Conservation (phyloP, 257 asterid species). For the Marsdenia floribunda region DNA sequence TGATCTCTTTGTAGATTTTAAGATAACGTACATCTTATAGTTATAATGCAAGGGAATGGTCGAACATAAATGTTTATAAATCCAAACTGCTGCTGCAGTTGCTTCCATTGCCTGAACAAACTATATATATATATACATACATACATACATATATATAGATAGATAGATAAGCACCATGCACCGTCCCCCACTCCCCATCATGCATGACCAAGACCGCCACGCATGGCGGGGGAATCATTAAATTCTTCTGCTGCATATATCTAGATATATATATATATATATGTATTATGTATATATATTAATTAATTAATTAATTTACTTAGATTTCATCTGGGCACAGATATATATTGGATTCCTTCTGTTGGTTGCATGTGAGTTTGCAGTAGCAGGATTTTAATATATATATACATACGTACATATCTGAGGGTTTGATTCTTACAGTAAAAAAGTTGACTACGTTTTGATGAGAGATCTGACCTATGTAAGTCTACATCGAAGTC, state of each 20-base stretch:
- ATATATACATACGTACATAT: too few species aligned
- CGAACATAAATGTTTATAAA: too few species aligned
- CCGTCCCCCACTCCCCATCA: too few species aligned
- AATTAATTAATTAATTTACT: not conserved
- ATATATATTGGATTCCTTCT: not conserved
- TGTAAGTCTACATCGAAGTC: not conserved
- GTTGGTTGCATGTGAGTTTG: conserved; percentile 7
- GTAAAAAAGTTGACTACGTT: not conserved
- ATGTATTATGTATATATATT: not conserved
- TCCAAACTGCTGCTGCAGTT: too few species aligned
- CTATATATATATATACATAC: too few species aligned
- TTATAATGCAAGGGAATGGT: too few species aligned
- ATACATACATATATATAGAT: too few species aligned
- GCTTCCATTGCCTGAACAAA: too few species aligned
- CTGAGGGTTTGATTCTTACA: not conserved
- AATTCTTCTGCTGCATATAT: not conserved
- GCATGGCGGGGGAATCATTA: not conserved
- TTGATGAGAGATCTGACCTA: conserved; percentile 1
- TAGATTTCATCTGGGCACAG: not conserved
- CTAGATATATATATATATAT: too few species aligned
- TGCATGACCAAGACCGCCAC: not conserved
- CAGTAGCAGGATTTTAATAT: not conserved
- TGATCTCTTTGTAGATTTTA: too few species aligned
- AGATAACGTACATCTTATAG: too few species aligned
- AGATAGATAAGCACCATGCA: too few species aligned